phyloP scores from a whole-genome alignment of 495 filamentous ascomycete genomes.

The Hyaloscypha bicolor region DNA sequence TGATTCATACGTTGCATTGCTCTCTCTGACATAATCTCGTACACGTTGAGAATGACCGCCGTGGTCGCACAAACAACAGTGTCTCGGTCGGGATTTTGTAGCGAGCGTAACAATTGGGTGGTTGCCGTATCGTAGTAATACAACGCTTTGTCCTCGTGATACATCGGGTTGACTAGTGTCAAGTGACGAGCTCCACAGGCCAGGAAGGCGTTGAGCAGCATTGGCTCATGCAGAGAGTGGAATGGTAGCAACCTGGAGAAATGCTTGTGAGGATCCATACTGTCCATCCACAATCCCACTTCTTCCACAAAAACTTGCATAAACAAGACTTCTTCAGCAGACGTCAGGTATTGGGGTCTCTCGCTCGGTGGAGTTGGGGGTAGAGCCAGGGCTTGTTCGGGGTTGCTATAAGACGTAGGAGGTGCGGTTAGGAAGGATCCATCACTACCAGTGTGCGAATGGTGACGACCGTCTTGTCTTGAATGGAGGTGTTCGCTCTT shows the following conservation, averaged over 20 bases:
- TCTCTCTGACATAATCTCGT: conserved; percentile 85
- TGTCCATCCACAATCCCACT: conserved; percentile 94
- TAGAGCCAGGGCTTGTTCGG: conserved; percentile 50
- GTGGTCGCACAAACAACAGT: conserved; percentile 86
- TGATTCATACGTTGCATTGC: conserved; percentile 80
- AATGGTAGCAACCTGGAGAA: conserved; percentile 84
- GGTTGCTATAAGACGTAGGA: conserved; percentile 29
- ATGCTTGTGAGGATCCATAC: conserved; percentile 84
- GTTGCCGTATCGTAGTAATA: conserved; percentile 85
- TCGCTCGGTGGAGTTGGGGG: conserved; percentile 56
- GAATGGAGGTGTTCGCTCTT: conserved; percentile 28
- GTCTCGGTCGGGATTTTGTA: conserved; percentile 83
- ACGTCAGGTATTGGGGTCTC: conserved; percentile 60
- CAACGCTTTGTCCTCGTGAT: conserved; percentile 74
- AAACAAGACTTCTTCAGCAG: conserved; percentile 75
- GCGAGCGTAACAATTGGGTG: conserved; percentile 65
- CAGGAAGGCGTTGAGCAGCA: conserved; percentile 89
- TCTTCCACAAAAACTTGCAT: conserved; percentile 93
- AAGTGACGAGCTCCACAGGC: conserved; percentile 88
- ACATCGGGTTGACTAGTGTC: conserved; percentile 67
- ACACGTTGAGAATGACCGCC: conserved; percentile 86
- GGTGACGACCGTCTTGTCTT: conserved; percentile 27
- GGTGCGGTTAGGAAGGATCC: conserved; percentile 25
- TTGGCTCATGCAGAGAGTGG: conserved; percentile 77
- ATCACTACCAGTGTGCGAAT: conserved; percentile 28